These are phyloP conservation scores for Pleurotus tuoliensis DNA, from an alignment of 768 basidiomycete species.

Conservation along the genomic window DNA sequence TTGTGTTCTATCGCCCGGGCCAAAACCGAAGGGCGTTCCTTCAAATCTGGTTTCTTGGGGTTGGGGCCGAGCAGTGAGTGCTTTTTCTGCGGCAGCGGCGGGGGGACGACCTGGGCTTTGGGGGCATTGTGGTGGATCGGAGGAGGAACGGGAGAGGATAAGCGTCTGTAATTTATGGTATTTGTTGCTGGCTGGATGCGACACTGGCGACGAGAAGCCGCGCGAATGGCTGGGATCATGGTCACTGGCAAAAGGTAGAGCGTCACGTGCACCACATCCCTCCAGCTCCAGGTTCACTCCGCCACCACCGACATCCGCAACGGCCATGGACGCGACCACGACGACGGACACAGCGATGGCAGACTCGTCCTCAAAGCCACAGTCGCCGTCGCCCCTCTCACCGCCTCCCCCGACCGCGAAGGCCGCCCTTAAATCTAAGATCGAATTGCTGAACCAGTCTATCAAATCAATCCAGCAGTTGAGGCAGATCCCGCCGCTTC, in stretches of 20 bases:
- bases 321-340: neutral
- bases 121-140: constrained; percentile 16
- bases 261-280: neutral
- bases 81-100: constrained; percentile 23
- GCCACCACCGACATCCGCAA: neutral
- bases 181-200: too few species aligned
- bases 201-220: neutral
- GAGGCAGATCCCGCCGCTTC: constrained; percentile 40
- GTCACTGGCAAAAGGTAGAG: neutral
- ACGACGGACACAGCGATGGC: neutral
- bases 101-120: constrained; percentile 16
- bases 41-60: constrained; percentile 32
- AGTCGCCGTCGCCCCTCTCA: neutral
- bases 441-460: constrained; percentile 15
- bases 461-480: constrained; percentile 39
- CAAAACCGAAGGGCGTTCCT: too few species aligned
- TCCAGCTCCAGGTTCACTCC: neutral
- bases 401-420: neutral
- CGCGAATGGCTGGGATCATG: constrained; percentile 5
- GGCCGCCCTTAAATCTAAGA: neutral
- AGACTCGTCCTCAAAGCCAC: too few species aligned
- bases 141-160: too few species aligned
- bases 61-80: constrained; percentile 62
- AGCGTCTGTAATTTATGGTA: too few species aligned
- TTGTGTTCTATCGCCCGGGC: too few species aligned